A percentile compares a stretch with the other conserved stretches of the same genome.
Evolutionary conservation across 2,329 filamentous ascomycete genomes (phyloP).

Genomic region (Exophiala alcalophila): DNA sequence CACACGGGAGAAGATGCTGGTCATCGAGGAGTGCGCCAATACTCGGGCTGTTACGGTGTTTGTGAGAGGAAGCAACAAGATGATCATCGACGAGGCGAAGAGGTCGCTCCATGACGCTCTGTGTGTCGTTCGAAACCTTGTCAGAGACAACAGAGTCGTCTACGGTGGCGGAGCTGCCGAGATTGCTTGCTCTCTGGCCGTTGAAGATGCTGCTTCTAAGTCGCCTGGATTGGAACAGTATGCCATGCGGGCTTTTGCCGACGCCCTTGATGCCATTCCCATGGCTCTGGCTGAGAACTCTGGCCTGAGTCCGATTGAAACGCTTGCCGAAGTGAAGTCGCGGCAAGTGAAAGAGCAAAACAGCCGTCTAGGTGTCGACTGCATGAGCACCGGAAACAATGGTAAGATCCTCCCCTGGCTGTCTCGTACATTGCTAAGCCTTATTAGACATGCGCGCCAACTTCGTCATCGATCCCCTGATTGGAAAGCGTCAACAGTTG

Average conservation of each 20-base stretch:
- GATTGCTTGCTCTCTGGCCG: slow-evolving; percentile 92
- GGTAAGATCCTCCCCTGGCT: slow-evolving; percentile 43
- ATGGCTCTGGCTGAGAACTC: slow-evolving; percentile 98
- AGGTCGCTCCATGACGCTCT: slow-evolving; percentile 95
- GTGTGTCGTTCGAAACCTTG: slow-evolving; percentile 94
- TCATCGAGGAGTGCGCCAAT: slow-evolving; percentile 99
- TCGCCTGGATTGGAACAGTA: slow-evolving; percentile 98
- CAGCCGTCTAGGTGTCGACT: slow-evolving; percentile 84
- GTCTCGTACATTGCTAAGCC: slow-evolving; percentile 14
- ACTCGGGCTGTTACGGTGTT: slow-evolving; percentile 94
- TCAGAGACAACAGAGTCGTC: slow-evolving; percentile 92
- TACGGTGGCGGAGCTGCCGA: slow-evolving; percentile 96
- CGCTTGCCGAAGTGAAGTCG: slow-evolving; percentile 90
- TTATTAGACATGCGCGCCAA: slow-evolving; percentile 84
- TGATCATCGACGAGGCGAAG: slow-evolving; percentile 99
- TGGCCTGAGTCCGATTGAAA: slow-evolving; percentile 91
- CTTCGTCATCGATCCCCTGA: slow-evolving; percentile 97
- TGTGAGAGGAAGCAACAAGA: slow-evolving; percentile 97
- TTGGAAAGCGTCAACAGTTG: slow-evolving; percentile 96
- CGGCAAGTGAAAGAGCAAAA: slow-evolving; percentile 87
- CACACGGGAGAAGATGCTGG: slow-evolving; percentile 97
- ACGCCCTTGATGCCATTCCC: slow-evolving; percentile 87
- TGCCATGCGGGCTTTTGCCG: slow-evolving; percentile 95
- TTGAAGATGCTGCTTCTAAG: slow-evolving; percentile 92
- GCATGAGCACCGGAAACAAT: slow-evolving; percentile 92